Base-by-base conservation (phyloP, 495 filamentous ascomycete genomes). In the Viridothelium virens region DNA sequence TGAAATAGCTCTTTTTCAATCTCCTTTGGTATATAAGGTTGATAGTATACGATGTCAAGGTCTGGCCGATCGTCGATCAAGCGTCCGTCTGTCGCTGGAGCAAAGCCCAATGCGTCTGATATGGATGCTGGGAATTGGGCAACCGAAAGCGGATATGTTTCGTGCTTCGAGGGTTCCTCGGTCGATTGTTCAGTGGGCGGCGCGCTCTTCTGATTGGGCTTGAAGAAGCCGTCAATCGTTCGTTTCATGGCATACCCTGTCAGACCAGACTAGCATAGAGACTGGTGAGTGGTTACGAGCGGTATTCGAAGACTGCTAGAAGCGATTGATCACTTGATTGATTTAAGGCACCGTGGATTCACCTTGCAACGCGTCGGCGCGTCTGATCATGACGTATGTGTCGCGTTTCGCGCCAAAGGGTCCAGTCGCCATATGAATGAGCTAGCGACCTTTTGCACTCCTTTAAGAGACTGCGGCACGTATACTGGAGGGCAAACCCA, bases 21-120 rank as follows among this genome's bases (percentile, higher is more conserved):
- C 6, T 75, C 64, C 9, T 77, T 71, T 0, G 82, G 79, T 18
- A 90, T 79, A 65, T 85, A 90, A 0, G 87, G 88, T 65, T 86
- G 79, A 74, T 85, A 91, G 70, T 87, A 86, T 25, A 91, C 75
- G 0, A 91, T 74, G 71, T 89, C 84, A 0, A 90, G 81, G 69
- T 89, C 79, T 0, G 83, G 80, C 68, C 86, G 83, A 70, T 89
- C 80, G 70, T 82, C 82, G 67, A 89, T 85, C 3, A 61, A 48
- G 18, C 69, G 74, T 7, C 74, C 76, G 61, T 76, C 75, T 18
- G 73, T 69, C 31, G 77, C 72, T 36, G 80, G 81, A 14, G 73
- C 71, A 63, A 76, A 75, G 36, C 68, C 63, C 0, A 85, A 67
- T 34, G 64, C 68, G 38, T 76, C 69, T 38, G 64, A 68, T 61